Base-by-base conservation (phyloP, 1,139 yeast species). In the Yamadazyma epiphylla region DNA sequence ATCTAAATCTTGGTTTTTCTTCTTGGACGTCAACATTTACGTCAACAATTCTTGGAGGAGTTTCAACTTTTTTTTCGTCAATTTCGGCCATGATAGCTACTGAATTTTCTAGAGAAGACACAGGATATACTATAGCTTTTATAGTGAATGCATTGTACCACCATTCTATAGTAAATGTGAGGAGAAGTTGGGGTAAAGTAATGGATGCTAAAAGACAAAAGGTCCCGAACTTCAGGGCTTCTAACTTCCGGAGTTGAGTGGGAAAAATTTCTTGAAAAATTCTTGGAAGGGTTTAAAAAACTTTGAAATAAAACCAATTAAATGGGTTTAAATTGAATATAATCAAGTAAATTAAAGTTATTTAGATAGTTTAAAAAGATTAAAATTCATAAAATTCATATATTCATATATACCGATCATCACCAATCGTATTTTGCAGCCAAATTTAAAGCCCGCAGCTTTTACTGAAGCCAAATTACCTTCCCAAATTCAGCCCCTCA, bases 1-100 rank as follows among this genome's bases (percentile, higher is more conserved):
- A 58, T 26, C 51, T 42, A 43, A 50, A 57, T 25, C n/a, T 25
- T 28, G 19, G 22, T 24, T 35, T 37, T 9, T 22, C 29, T 26
- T 44, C 30, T 13, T 17, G 13, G 14, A 13, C 12, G n/a, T n/a
- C n/a, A n/a, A n/a, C 16, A 6, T 15, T 14, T 7, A 10, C 10
- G 7, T 17, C 20, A 10, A 17, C 20, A 7, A 17, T 10, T 10
- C 10, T 17, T 17, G 20, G 20, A 17, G 20, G 20, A 17, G 20
- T 17, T 17, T 17, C 20, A 10, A 17, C 10, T 17, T 17, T 17
- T 10, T 17, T 17, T 17, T 17, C 20, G 20, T 17, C 20, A 17
- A 17, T 17, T 17, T 17, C 20, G 7, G 20, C 20, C 20, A 17
- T 17, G 20, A 7, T 10, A 17, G 20, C 20, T 17, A 17, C 10